Percentiles rank a stretch among this genome's conserved stretches.
These are phyloP conservation scores for Rhododendron vialii DNA, from an alignment of 148 eudicot species.

Conservation along the genomic window DNA sequence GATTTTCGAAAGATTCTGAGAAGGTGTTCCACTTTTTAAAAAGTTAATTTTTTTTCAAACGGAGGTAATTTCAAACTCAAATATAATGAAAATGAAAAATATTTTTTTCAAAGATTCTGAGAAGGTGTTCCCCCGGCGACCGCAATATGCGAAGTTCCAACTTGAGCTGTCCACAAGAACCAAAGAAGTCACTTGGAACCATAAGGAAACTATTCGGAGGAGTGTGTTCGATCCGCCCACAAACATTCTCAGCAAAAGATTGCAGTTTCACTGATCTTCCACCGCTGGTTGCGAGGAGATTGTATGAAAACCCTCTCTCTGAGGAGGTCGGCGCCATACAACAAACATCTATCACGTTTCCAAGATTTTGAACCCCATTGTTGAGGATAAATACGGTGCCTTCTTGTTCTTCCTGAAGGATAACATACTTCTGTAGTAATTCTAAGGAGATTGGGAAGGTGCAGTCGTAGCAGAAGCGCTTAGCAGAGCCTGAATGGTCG, in stretches of 20 bases:
- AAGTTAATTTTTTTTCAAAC: no score
- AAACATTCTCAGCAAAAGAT: neutral
- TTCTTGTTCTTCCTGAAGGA: constrained; percentile 40
- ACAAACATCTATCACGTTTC: constrained; percentile 26
- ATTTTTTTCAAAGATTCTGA: no score
- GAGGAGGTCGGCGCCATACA: constrained; percentile 25
- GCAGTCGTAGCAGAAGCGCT: constrained; percentile 27
- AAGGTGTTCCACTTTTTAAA: no score
- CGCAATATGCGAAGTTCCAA: neutral
- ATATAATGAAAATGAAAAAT: no score
- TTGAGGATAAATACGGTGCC: constrained; percentile 38
- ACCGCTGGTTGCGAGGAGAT: constrained; percentile 24
- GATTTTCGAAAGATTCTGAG: no score
- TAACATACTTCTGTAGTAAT: constrained; percentile 16
- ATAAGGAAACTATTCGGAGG: neutral
- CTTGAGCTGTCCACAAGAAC: neutral
- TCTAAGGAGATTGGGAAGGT: constrained; percentile 20
- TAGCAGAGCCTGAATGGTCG: constrained; percentile 28
- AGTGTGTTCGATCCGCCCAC: neutral
- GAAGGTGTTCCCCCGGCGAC: neutral
- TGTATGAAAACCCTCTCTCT: constrained; percentile 26
- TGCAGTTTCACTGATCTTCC: constrained; percentile 28
- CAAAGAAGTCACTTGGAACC: neutral
- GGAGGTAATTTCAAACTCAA: no score
- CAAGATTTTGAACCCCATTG: constrained; percentile 13